A percentile compares a stretch with the other conserved stretches of the same genome.
Evolutionary conservation across 208 protist genomes (phyloP).

Genomic region (Wallacemonas sp.): DNA sequence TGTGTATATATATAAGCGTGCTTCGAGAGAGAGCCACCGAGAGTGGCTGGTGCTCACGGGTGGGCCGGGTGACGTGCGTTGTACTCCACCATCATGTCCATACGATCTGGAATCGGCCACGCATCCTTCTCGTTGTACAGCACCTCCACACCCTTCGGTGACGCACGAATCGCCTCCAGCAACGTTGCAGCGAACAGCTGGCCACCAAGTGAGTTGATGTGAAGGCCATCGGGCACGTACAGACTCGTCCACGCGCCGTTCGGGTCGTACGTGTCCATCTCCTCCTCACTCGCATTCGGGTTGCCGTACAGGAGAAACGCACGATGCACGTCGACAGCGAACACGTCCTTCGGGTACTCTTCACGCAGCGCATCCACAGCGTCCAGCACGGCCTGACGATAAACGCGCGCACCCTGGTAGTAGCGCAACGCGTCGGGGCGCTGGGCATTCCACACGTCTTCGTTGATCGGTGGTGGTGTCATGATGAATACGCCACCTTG

Average conservation of each 20-base stretch:
- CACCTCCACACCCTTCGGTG: conserved; percentile 14
- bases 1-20: no score
- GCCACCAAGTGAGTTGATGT: conserved; percentile 39
- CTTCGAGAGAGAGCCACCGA: no score
- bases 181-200: conserved; percentile 35
- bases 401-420: conserved; percentile 20
- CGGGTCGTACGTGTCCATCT: conserved; percentile 18
- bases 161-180: conserved; percentile 26
- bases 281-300: conserved; percentile 15
- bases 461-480: conserved; percentile 41
- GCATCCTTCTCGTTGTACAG: conserved; percentile 16
- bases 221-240: conserved; percentile 38
- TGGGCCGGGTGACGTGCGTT: neutral
- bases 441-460: conserved; percentile 19
- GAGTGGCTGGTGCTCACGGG: neutral
- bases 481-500: conserved; percentile 48
- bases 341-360: conserved; percentile 17
- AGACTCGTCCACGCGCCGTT: conserved; percentile 21
- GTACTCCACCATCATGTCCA: conserved; percentile 5
- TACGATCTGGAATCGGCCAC: conserved; percentile 20
- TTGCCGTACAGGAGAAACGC: conserved; percentile 25
- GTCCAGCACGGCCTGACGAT: conserved; percentile 33
- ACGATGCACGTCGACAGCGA: conserved; percentile 34
- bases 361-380: conserved; percentile 17
- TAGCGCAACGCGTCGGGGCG: neutral